Conservation (phyloP, 2,329 filamentous ascomycete species). For the Venturiaceae sp. region DNA sequence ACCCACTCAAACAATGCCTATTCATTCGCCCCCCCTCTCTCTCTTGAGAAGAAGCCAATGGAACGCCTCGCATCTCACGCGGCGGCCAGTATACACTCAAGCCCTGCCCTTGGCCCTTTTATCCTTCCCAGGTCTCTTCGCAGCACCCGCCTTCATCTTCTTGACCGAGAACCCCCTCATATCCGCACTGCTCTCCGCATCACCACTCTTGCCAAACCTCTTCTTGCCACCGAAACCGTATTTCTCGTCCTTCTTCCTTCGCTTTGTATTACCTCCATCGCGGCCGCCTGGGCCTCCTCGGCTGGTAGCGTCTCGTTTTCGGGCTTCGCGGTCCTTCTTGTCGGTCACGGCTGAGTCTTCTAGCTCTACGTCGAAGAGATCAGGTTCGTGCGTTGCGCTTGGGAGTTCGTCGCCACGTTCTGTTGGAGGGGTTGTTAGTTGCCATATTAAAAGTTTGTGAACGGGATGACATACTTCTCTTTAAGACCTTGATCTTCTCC, state of each 20-base stretch:
- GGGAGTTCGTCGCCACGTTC: conserved; percentile 5
- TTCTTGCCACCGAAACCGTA: conserved; percentile 97
- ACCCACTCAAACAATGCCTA: background rate
- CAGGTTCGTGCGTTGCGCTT: conserved; percentile 52
- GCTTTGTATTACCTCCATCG: conserved; percentile 52
- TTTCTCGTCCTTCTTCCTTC: conserved; percentile 89
- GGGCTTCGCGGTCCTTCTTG: conserved; percentile 31
- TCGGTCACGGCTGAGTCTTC: conserved; percentile 53
- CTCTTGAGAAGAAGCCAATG: background rate
- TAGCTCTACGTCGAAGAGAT: conserved; percentile 85
- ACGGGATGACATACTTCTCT: conserved; percentile 68
- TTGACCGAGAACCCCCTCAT: conserved; percentile 69
- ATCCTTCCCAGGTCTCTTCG: conserved; percentile 25
- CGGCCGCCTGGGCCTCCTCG: conserved; percentile 24
- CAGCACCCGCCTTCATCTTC: conserved; percentile 61
- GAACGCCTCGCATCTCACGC: too few relatives aligned
- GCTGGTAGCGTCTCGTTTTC: conserved; percentile 21
- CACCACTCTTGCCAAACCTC: conserved; percentile 79
- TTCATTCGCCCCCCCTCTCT: background rate
- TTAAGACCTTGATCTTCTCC: conserved; percentile 89
- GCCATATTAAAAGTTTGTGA: conserved; percentile 36
- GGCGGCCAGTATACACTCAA: background rate
- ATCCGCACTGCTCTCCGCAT: conserved; percentile 74
- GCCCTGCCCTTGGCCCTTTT: conserved; percentile 21
- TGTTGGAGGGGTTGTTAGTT: background rate